Evolutionary conservation across 805 yeast genomes (phyloP).

Genomic region (Zygoascus tannicola): DNA sequence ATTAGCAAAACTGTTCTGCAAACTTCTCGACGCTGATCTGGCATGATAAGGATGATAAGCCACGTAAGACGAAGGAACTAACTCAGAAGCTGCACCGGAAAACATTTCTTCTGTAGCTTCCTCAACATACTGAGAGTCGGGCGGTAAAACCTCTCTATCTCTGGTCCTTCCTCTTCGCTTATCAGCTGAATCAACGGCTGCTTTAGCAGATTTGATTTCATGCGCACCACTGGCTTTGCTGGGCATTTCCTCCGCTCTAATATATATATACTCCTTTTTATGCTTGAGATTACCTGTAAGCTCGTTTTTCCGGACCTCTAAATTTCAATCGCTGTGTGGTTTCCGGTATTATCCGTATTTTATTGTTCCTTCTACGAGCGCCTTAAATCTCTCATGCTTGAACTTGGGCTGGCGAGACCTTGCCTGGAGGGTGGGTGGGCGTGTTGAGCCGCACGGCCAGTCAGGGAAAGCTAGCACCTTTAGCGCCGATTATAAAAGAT

Average conservation of each 20-base stretch:
- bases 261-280: no score
- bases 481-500: neutral
- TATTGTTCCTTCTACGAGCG: no score
- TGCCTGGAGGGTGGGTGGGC: no score
- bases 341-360: no score
- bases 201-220: no score
- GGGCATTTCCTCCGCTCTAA: no score
- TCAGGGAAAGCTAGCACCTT: neutral
- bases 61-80: slow-evolving; percentile 61
- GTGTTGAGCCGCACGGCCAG: neutral
- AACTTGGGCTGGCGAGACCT: no score
- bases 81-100: slow-evolving; percentile 63
- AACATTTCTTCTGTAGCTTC: slow-evolving; percentile 42
- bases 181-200: neutral
- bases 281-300: no score
- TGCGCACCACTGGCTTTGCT: no score
- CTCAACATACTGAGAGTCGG: slow-evolving; percentile 27
- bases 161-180: neutral
- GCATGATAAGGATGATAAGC: slow-evolving; percentile 44
- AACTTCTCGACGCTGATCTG: slow-evolving; percentile 12
- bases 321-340: no score
- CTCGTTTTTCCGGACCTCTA: no score
- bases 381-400: no score
- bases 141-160: neutral
- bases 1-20: slow-evolving; percentile 3